phyloP scores from a whole-genome alignment of 2,329 filamentous ascomycete genomes.

The Thelonectria olida region DNA sequence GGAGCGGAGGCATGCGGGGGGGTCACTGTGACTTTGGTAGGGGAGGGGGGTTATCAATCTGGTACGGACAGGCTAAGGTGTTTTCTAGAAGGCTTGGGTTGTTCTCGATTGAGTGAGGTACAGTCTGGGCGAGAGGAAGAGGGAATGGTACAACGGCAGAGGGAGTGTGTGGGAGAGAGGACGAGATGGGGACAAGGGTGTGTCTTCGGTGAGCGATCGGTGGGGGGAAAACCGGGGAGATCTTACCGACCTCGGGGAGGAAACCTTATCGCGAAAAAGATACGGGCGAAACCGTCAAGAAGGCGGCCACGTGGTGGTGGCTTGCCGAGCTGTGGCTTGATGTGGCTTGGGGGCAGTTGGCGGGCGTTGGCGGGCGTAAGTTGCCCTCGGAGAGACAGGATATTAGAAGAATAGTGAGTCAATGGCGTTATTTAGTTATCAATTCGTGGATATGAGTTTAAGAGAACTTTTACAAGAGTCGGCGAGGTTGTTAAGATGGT shows the following conservation, averaged over 20 bases:
- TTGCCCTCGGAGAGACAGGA: too few species aligned
- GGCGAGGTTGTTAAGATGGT: too few species aligned
- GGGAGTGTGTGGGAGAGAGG: constrained; percentile 23
- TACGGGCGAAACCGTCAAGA: background rate
- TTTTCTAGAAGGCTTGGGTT: constrained; percentile 17
- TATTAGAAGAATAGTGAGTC: too few species aligned
- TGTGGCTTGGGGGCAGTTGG: background rate
- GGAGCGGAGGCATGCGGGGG: background rate
- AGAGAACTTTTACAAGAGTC: too few species aligned
- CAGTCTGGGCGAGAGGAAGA: background rate
- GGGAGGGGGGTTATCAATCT: constrained; percentile 28
- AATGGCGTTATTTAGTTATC: too few species aligned
- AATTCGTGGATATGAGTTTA: too few species aligned
- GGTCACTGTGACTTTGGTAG: background rate
- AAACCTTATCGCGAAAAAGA: background rate
- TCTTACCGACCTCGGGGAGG: too few species aligned
- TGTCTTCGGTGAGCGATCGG: constrained; percentile 13
- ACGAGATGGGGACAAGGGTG: constrained; percentile 17
- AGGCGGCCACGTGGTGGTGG: background rate
- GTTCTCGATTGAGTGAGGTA: background rate
- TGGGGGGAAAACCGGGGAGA: constrained; percentile 19
- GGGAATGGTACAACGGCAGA: constrained; percentile 1
- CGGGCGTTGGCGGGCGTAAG: background rate
- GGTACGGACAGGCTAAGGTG: background rate
- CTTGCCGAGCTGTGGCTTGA: background rate